Conservation (phyloP, 192 early-diverging fungal genomes). For the Dissophora globulifera region DNA sequence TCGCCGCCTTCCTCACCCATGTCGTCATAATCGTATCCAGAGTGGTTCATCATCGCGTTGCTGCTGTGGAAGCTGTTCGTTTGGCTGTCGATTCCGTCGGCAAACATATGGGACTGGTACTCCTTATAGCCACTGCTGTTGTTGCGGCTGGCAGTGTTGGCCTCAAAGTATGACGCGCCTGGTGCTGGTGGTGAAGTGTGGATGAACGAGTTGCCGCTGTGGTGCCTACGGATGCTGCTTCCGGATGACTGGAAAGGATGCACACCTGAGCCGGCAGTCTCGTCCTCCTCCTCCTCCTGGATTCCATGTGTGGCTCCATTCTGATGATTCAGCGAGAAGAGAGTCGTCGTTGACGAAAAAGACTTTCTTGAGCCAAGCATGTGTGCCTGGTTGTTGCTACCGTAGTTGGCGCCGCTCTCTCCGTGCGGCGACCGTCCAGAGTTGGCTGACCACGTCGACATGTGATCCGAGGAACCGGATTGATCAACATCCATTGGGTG, state of each 20-base stretch:
- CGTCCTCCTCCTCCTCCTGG: conserved; percentile 40
- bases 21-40: conserved; percentile 13
- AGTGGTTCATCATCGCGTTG: conserved; percentile 1
- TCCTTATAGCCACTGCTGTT: conserved; percentile 1
- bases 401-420: too few species aligned
- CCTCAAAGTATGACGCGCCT: conserved; percentile 2
- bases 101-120: conserved; percentile 28
- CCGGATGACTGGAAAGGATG: not conserved
- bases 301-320: conserved; percentile 6
- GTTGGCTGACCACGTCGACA: conserved; percentile 25
- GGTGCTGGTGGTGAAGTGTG: conserved; percentile 9
- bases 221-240: conserved; percentile 6
- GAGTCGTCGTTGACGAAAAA: conserved; percentile 1
- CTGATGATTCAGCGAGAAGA: not conserved
- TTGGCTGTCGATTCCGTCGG: conserved; percentile 31
- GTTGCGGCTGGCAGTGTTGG: conserved; percentile 1
- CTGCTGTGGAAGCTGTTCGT: conserved; percentile 7
- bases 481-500: conserved; percentile 6
- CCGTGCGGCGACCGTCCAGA: conserved; percentile 12
- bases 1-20: conserved; percentile 17
- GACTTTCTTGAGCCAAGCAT: conserved; percentile 19
- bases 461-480: conserved; percentile 16
- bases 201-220: not conserved
- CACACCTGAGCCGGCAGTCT: not conserved
- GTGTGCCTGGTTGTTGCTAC: not conserved